These are phyloP conservation scores for Fonsecaea pedrosoi DNA, from an alignment of 2,329 filamentous ascomycete genomes.

Conservation along the genomic window DNA sequence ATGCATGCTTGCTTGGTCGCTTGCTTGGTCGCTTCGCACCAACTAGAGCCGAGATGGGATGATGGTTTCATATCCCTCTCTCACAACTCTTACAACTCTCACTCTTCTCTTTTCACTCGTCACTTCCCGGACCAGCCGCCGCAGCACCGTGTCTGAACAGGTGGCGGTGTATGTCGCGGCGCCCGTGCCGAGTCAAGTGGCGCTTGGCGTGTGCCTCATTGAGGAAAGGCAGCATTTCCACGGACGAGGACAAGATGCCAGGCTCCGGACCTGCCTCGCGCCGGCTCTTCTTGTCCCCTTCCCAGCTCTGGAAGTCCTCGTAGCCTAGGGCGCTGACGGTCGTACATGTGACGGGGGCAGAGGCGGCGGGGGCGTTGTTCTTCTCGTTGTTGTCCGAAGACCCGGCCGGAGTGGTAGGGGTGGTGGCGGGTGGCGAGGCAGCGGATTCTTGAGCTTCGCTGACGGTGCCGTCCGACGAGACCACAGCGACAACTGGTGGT, in stretches of 20 bases:
- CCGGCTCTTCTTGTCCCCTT: neutral
- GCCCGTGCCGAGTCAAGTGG: slow-evolving; percentile 5
- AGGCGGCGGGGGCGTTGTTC: neutral
- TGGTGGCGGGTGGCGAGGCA: neutral
- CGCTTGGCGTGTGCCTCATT: neutral
- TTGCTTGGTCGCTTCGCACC: too few species aligned
- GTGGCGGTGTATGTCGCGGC: slow-evolving; percentile 20
- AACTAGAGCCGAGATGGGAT: too few species aligned
- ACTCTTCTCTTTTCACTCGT: neutral
- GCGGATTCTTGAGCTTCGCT: neutral
- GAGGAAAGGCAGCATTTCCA: neutral
- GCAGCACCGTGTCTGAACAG: slow-evolving; percentile 16
- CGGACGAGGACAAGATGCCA: neutral
- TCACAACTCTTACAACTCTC: too few species aligned
- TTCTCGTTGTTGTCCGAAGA: neutral
- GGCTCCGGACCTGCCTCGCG: neutral
- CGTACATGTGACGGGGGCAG: neutral
- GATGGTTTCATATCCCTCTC: too few species aligned
- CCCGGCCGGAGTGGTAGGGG: neutral
- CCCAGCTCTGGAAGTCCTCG: slow-evolving; percentile 5
- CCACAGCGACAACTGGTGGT: neutral
- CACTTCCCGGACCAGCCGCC: neutral
- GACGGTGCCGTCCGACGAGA: neutral
- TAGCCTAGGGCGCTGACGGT: slow-evolving; percentile 9
- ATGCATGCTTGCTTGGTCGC: too few species aligned